These are phyloP conservation scores for Aureobasidium sp. DNA, from an alignment of 2,329 filamentous ascomycete species.

Conservation along the genomic window DNA sequence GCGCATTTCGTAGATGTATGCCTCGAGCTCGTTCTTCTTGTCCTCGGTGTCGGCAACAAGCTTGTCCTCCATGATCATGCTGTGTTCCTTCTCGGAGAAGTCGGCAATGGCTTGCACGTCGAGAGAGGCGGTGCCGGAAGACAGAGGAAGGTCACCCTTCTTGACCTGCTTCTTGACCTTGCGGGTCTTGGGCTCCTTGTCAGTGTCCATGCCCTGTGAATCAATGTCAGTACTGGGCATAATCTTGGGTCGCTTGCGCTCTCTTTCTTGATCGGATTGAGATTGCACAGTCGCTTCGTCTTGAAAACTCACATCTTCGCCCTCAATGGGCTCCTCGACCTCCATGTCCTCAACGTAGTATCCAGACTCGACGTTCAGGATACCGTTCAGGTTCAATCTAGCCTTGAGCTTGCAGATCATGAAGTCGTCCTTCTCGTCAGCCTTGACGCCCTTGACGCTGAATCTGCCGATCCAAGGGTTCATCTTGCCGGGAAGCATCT, in stretches of 20 bases:
- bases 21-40: slow-evolving; percentile 99
- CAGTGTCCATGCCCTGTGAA: slow-evolving; percentile 63
- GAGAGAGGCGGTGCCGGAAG: slow-evolving; percentile 72
- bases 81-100: slow-evolving; percentile 72
- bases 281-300: slow-evolving; percentile 8
- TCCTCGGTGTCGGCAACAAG: slow-evolving; percentile 96
- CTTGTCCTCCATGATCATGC: slow-evolving; percentile 98
- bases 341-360: slow-evolving; percentile 98
- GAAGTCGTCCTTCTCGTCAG: slow-evolving; percentile 88
- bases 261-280: slow-evolving; percentile 5
- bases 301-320: slow-evolving; percentile 47
- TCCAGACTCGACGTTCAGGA: slow-evolving; percentile 91
- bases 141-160: slow-evolving; percentile 89
- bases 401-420: slow-evolving; percentile 99
- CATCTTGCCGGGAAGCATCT: slow-evolving; percentile 77
- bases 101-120: slow-evolving; percentile 60
- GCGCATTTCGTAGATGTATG: slow-evolving; percentile 92
- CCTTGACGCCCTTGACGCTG: slow-evolving; percentile 95
- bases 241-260: slow-evolving; percentile 16
- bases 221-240: slow-evolving; percentile 25
- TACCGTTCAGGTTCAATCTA: slow-evolving; percentile 89
- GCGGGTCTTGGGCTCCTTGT: slow-evolving; percentile 61
- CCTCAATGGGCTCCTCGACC: slow-evolving; percentile 84
- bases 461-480: slow-evolving; percentile 96
- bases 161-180: slow-evolving; percentile 99